Conservation (phyloP, 805 yeast species). For the Barnettozyma sucrosica region DNA sequence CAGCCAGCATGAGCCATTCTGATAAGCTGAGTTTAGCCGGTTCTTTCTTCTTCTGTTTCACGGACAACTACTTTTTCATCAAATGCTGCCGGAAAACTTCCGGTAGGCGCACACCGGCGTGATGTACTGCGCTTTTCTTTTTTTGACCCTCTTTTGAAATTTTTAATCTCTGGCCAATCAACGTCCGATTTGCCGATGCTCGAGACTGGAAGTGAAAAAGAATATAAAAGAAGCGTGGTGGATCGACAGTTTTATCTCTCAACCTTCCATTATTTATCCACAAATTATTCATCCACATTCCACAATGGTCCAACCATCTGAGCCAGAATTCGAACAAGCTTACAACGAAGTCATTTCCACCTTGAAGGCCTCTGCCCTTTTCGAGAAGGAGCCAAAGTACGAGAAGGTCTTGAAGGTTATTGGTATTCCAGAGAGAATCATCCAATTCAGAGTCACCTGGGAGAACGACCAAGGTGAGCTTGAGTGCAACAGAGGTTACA, state of each 20-base stretch:
- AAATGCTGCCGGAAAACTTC: neutral
- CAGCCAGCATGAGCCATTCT: neutral
- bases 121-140: constrained; percentile 5
- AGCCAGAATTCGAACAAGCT: constrained; percentile 99
- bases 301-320: constrained; percentile 75
- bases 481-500: constrained; percentile 94
- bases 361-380: constrained; percentile 84
- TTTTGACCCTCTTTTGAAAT: neutral
- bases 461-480: constrained; percentile 90
- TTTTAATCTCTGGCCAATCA: constrained; percentile 21
- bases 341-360: constrained; percentile 88
- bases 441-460: constrained; percentile 97
- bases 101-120: constrained; percentile 18
- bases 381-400: constrained; percentile 84
- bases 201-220: neutral
- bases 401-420: constrained; percentile 83
- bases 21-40: neutral
- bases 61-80: no score
- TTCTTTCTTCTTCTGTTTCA: no score
- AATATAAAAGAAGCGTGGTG: constrained; percentile 1
- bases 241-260: neutral
- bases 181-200: neutral
- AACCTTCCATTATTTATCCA: constrained; percentile 1
- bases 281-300: constrained; percentile 17
- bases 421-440: constrained; percentile 91